phyloP scores from a whole-genome alignment of 2,329 filamentous ascomycete genomes.

The Raffaelea ambrosiae region DNA sequence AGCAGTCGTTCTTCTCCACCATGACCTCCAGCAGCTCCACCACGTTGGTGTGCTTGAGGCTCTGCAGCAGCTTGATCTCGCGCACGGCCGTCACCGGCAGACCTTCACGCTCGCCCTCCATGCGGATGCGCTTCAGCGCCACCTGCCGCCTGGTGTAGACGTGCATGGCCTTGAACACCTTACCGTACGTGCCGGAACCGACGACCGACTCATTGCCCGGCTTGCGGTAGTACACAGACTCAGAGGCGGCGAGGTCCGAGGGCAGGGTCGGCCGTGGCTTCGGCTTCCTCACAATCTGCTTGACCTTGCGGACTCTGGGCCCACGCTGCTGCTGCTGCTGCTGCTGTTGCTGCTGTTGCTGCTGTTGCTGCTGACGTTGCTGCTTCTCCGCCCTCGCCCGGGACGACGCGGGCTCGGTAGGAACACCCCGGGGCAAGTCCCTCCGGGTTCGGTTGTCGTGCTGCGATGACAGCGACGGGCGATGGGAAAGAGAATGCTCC shows the following conservation, averaged over 20 bases:
- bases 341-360: constrained; percentile 13
- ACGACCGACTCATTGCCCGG: constrained; percentile 97
- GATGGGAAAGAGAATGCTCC: neutral
- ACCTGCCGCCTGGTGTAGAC: constrained; percentile 82
- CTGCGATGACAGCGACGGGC: neutral
- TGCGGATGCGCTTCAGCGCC: constrained; percentile 82
- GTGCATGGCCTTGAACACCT: constrained; percentile 89
- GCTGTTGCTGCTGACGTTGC: constrained; percentile 8
- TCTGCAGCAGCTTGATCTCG: constrained; percentile 88
- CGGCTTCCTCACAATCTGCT: constrained; percentile 58
- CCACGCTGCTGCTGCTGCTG: constrained; percentile 21
- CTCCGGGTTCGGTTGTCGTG: constrained; percentile 18
- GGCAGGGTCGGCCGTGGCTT: constrained; percentile 65
- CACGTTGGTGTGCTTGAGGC: constrained; percentile 71
- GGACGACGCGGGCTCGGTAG: constrained; percentile 45
- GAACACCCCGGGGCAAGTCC: constrained; percentile 39
- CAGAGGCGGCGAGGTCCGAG: constrained; percentile 65
- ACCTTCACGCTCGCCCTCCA: constrained; percentile 87
- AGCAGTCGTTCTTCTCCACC: constrained; percentile 98
- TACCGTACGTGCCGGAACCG: constrained; percentile 90
- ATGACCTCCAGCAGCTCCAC: constrained; percentile 84
- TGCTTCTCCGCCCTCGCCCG: constrained; percentile 22
- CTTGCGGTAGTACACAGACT: constrained; percentile 90
- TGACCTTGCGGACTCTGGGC: constrained; percentile 52
- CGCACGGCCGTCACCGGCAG: constrained; percentile 87